Evolutionary conservation across 106 monocot species (phyloP).

Genomic region (Dendrobium huoshanense): DNA sequence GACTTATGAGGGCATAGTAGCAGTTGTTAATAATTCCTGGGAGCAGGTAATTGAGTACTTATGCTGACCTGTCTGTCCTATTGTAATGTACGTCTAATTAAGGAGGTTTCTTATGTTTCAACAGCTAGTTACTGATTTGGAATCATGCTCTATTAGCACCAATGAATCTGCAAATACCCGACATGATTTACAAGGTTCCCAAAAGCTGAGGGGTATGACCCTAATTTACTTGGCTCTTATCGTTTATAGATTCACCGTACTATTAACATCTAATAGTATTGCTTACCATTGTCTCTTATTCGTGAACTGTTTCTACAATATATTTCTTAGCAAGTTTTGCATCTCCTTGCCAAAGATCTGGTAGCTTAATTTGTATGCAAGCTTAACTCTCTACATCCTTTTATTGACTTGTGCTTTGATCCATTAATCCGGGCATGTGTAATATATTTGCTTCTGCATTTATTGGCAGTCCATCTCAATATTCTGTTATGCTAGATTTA

Average conservation of each 20-base stretch:
- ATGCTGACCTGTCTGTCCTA: slow-evolving; percentile 3
- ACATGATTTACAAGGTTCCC: slow-evolving; percentile 12
- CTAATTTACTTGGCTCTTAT: background rate
- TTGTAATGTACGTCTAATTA: background rate
- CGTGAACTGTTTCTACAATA: background rate
- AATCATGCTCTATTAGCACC: slow-evolving; percentile 23
- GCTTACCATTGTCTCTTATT: background rate
- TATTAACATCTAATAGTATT: background rate
- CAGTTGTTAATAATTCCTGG: slow-evolving; percentile 50
- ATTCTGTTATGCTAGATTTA: background rate
- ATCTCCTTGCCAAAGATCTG: background rate
- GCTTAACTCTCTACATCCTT: background rate
- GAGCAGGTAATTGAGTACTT: slow-evolving; percentile 31
- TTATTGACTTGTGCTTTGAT: background rate
- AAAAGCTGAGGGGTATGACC: slow-evolving; percentile 18
- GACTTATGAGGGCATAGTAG: slow-evolving; percentile 40
- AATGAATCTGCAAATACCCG: slow-evolving; percentile 21
- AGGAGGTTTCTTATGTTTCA: slow-evolving; percentile 5
- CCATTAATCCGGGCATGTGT: background rate
- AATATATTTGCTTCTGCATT: background rate
- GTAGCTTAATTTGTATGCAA: too few species aligned
- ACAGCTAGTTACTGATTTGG: slow-evolving; percentile 67
- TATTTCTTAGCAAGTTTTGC: background rate
- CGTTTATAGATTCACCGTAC: background rate
- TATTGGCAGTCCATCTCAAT: background rate